Evolutionary conservation across 352 stramenopile species (phyloP), one percentile per base, ranked within the genome.

Genomic region (Phytopythium kandeliae): DNA sequence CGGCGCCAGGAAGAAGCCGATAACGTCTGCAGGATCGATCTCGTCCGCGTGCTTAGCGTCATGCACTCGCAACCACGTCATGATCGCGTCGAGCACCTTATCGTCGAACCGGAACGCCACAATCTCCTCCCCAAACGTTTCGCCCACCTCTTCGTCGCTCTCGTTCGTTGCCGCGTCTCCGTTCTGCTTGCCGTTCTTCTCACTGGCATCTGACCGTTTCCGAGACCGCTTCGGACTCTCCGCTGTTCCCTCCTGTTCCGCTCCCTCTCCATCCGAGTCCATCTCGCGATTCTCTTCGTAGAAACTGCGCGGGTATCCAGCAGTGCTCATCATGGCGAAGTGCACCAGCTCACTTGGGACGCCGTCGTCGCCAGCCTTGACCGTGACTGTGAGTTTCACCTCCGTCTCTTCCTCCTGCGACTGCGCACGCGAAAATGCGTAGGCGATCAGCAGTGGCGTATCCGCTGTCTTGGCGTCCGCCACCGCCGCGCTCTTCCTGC

Each of bases 1-100:
- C 45, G 88, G 50, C 46, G 75, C 76, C 34, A 88, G 54, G 54
- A 89, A 86, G 50, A 89, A 92, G 22, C 72, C 65, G 13, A 88
- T 63, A 47, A 82, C 64, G 40, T 89, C 74, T 1, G 79, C 65
- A 1, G 71, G 67, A 12, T 88, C 74, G 7, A 87, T 48, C 22
- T 83, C 61, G 48, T 85, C 70, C 4, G 65, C 61, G 12, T 74
- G 71, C 28, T 83, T 61, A 50, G 84, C 65, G 5, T 71, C 61
- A 16, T 74, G 73, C 2, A 63, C 64, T 22, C 60, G 52, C 41
- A 87, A 57, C 80, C 80, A 92, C 19, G 62, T 48, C 2, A 71
- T 46, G 8, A 89, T 59, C 36, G 62, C 33, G 0, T 73, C 73
- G 34, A 89, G 56, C 30, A 78, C 72, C 10, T 62, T 58, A 16